Conservation (phyloP, 176 grass and related monocot species). For the Areca catechu region DNA sequence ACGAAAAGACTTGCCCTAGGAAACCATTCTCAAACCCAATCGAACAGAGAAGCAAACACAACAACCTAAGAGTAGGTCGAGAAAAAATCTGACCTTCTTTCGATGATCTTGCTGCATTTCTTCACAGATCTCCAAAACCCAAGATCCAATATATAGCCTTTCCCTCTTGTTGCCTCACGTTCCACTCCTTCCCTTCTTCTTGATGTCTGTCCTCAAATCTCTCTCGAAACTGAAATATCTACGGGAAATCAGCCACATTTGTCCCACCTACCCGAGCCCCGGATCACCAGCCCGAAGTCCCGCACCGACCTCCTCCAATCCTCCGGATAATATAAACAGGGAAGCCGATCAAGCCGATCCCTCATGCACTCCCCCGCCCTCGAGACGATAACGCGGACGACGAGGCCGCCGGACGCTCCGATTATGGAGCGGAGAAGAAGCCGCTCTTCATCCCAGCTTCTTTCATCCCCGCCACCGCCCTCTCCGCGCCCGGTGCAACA, state of each 20-base stretch:
- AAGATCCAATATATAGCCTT: conserved; percentile 18
- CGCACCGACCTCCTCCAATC: conserved; percentile 8
- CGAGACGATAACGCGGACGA: background rate
- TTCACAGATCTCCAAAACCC: conserved; percentile 33
- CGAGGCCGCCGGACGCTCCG: background rate
- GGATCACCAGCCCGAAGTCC: conserved; percentile 12
- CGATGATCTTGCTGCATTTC: conserved; percentile 92
- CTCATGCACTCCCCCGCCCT: conserved; percentile 14
- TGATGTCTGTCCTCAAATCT: background rate
- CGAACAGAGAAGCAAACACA: background rate
- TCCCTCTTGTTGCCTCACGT: background rate
- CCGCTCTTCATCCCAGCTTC: background rate
- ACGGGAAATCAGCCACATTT: conserved; percentile 31
- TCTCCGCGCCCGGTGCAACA: background rate
- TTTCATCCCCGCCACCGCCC: background rate
- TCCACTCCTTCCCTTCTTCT: background rate
- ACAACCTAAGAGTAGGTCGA: conserved; percentile 15
- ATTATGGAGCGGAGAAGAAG: background rate
- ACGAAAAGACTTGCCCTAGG: background rate
- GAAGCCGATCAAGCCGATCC: conserved; percentile 13
- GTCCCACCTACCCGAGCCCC: conserved; percentile 16
- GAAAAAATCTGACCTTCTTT: conserved; percentile 66
- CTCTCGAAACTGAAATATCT: conserved; percentile 6
- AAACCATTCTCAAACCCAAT: background rate
- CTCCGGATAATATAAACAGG: conserved; percentile 3